phyloP scores from a whole-genome alignment of 2,329 filamentous ascomycete genomes.

The Parafenestella ontariensis region DNA sequence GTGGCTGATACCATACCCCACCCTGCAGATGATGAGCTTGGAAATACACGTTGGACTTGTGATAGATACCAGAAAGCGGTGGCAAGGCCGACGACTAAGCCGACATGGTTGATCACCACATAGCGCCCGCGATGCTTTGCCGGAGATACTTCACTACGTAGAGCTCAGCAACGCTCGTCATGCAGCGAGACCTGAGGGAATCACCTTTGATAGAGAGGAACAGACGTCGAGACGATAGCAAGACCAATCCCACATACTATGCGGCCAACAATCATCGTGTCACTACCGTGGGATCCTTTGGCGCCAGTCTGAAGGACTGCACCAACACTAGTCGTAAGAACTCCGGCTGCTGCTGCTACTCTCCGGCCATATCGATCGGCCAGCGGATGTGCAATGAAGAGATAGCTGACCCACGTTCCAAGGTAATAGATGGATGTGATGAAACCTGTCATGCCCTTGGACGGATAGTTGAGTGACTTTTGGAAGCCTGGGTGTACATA shows the following conservation, averaged over 20 bases:
- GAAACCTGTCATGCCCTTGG: conserved; percentile 57
- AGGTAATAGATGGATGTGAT: conserved; percentile 66
- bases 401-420: conserved; percentile 63
- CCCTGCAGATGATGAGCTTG: conserved; percentile 48
- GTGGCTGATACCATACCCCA: conserved; percentile 63
- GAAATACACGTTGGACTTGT: neutral
- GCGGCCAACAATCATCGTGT: conserved; percentile 60
- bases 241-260: conserved; percentile 62
- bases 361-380: conserved; percentile 62
- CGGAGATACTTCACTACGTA: conserved; percentile 61
- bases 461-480: conserved; percentile 55
- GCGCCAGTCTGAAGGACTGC: conserved; percentile 58
- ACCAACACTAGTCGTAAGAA: conserved; percentile 57
- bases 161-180: neutral
- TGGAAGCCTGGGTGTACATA: conserved; percentile 64
- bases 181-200: neutral
- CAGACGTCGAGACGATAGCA: conserved; percentile 63
- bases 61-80: conserved; percentile 60
- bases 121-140: conserved; percentile 62
- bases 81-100: conserved; percentile 63
- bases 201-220: conserved; percentile 65
- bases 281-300: conserved; percentile 50
- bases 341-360: conserved; percentile 59
- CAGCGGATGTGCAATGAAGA: conserved; percentile 61
- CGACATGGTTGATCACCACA: conserved; percentile 67